phyloP scores from a whole-genome alignment of 495 filamentous ascomycete genomes.

The Aspergillus affinis region DNA sequence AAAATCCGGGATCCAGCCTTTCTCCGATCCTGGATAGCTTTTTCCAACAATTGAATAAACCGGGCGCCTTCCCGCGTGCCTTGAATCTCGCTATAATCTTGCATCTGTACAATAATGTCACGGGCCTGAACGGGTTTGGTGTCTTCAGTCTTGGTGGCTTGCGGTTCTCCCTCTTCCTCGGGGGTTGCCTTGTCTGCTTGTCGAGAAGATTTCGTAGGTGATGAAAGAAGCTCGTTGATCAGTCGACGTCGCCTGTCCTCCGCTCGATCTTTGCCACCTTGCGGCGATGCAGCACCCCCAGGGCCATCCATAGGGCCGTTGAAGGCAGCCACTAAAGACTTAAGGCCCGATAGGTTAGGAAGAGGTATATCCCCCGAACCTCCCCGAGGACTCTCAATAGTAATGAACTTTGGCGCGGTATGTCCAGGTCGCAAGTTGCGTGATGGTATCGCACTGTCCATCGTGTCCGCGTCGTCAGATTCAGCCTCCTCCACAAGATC shows the following conservation, averaged over 20 bases:
- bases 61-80: slow-evolving; percentile 59
- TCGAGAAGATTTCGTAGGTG: slow-evolving; percentile 16
- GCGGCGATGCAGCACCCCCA: slow-evolving; percentile 14
- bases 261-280: slow-evolving; percentile 16
- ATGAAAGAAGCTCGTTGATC: slow-evolving; percentile 36
- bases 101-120: slow-evolving; percentile 71
- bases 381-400: slow-evolving; percentile 36
- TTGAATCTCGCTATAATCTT: slow-evolving; percentile 76
- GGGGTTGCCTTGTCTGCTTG: slow-evolving; percentile 1
- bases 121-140: slow-evolving; percentile 21
- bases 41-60: slow-evolving; percentile 64
- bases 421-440: slow-evolving; percentile 23
- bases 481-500: slow-evolving; percentile 44
- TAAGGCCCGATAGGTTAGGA: slow-evolving; percentile 36
- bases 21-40: slow-evolving; percentile 68
- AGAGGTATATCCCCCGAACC: slow-evolving; percentile 35
- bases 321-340: slow-evolving; percentile 40
- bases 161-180: slow-evolving; percentile 1
- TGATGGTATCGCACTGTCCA: slow-evolving; percentile 25
- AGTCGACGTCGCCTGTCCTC: slow-evolving; percentile 39
- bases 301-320: slow-evolving; percentile 32
- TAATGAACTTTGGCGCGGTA: slow-evolving; percentile 36
- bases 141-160: slow-evolving; percentile 17
- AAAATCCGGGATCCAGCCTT: slow-evolving; percentile 66
- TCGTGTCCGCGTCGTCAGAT: slow-evolving; percentile 40